phyloP scores from a whole-genome alignment of 352 stramenopile species.

The Bremia lactucae region DNA sequence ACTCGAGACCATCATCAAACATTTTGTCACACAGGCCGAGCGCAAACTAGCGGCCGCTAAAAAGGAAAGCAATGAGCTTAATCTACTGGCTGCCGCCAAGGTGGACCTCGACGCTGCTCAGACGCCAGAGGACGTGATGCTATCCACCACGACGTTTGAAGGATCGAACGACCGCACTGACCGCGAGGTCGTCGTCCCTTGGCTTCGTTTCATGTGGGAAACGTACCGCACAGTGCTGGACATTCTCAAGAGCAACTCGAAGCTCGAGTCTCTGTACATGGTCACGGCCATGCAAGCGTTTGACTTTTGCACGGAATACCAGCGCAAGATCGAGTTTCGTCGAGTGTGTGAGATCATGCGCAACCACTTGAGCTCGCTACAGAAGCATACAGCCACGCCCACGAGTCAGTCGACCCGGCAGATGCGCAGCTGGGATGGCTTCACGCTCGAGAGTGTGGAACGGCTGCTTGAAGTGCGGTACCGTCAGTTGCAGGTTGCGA shows the following conservation, averaged over 20 bases:
- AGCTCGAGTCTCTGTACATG: slow-evolving; percentile 80
- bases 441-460: slow-evolving; percentile 91
- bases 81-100: slow-evolving; percentile 65
- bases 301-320: slow-evolving; percentile 80
- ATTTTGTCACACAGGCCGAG: slow-evolving; percentile 86
- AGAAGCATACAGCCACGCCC: slow-evolving; percentile 82
- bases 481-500: slow-evolving; percentile 93
- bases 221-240: slow-evolving; percentile 96
- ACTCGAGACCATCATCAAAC: slow-evolving; percentile 90
- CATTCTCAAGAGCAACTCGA: slow-evolving; percentile 95
- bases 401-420: slow-evolving; percentile 68
- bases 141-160: slow-evolving; percentile 94
- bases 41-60: slow-evolving; percentile 82
- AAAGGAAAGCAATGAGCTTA: slow-evolving; percentile 80
- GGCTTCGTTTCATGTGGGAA: slow-evolving; percentile 95
- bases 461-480: slow-evolving; percentile 95
- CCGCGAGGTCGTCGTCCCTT: slow-evolving; percentile 87
- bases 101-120: slow-evolving; percentile 89
- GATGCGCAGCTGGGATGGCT: slow-evolving; percentile 94
- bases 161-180: slow-evolving; percentile 91
- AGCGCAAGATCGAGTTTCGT: slow-evolving; percentile 92
- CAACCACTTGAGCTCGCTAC: slow-evolving; percentile 91
- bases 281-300: slow-evolving; percentile 70
- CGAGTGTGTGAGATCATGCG: slow-evolving; percentile 95
- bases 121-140: slow-evolving; percentile 91